These are phyloP conservation scores for Neurospora tetraspora DNA, from an alignment of 495 filamentous ascomycete species.

Conservation along the genomic window DNA sequence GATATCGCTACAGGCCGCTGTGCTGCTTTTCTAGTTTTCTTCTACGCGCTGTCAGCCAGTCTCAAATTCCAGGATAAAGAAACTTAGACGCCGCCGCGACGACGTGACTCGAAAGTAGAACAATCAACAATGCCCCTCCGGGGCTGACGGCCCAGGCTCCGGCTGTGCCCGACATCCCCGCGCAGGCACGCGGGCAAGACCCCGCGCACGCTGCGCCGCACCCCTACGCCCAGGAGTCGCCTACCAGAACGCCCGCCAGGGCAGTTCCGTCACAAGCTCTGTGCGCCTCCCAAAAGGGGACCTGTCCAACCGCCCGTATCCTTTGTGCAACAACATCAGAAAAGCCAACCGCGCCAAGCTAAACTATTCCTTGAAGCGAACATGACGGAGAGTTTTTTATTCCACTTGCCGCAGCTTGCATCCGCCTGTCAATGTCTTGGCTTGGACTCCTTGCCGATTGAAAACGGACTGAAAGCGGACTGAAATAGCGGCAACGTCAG, in stretches of 20 bases:
- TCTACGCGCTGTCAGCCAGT: not conserved
- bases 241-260: not conserved
- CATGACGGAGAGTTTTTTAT: not conserved
- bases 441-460: not conserved
- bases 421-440: not conserved
- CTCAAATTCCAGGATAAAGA: not conserved
- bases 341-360: not conserved
- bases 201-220: not conserved
- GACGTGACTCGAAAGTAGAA: not conserved
- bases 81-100: not conserved
- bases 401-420: not conserved
- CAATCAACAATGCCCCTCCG: not conserved
- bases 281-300: too few species aligned
- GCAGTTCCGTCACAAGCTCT: not conserved
- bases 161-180: not conserved
- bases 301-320: not conserved
- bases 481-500: not conserved
- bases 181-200: too few species aligned
- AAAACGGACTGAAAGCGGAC: not conserved
- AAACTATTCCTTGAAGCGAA: not conserved
- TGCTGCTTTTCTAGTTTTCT: not conserved
- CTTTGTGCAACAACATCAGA: not conserved
- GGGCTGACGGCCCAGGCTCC: not conserved
- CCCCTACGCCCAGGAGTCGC: not conserved
- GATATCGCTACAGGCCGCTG: not conserved